Conservation (phyloP, 2,329 filamentous ascomycete species). For the Talaromyces pinophilus region DNA sequence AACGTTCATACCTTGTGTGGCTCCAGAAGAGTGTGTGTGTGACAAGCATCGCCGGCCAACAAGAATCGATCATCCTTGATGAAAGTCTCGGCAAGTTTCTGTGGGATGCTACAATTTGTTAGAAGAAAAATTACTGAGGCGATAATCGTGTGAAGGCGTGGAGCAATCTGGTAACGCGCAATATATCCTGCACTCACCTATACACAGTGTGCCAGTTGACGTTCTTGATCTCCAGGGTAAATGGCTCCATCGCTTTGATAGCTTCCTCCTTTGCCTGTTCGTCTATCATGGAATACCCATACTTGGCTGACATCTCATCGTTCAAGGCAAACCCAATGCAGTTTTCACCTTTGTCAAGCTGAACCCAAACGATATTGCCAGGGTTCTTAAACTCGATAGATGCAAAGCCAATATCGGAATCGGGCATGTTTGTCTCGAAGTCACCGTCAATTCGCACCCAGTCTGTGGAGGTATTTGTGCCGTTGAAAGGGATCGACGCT, state of each 20-base stretch:
- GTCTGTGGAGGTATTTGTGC: neutral
- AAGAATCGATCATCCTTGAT: conserved; percentile 36
- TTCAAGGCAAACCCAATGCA: neutral
- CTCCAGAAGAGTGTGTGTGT: conserved; percentile 24
- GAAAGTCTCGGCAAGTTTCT: neutral
- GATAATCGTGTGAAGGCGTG: neutral
- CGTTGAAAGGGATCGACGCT: neutral
- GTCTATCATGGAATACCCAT: neutral
- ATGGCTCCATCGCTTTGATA: neutral
- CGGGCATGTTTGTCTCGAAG: conserved; percentile 4
- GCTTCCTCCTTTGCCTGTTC: conserved; percentile 3
- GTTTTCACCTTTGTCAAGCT: neutral
- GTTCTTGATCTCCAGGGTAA: neutral
- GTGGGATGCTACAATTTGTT: neutral
- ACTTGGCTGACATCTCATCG: neutral
- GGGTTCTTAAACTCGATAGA: neutral
- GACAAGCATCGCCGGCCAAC: conserved; percentile 26
- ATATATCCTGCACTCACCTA: neutral
- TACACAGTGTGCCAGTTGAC: neutral
- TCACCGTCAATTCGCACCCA: neutral
- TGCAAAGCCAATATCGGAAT: neutral
- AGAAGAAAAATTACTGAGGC: neutral
- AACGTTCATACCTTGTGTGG: conserved; percentile 32
- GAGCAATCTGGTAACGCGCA: neutral
- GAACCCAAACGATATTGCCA: neutral